Percentiles rank a stretch among this genome's conserved stretches.
Evolutionary conservation across 176 grass and related monocot species (phyloP).

Genomic region (Typha latifolia): DNA sequence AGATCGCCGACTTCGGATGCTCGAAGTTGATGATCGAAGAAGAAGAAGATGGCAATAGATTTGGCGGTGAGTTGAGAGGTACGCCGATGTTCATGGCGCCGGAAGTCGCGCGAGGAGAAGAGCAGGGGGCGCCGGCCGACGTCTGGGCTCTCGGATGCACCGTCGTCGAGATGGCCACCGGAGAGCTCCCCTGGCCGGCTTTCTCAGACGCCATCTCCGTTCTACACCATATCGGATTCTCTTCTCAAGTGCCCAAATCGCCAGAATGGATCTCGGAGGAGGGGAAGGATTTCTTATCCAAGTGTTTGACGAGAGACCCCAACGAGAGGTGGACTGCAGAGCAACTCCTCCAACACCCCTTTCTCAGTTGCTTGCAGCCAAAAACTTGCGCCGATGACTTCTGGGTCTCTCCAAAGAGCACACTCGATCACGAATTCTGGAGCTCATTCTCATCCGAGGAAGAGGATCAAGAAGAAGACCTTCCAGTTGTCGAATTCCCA

Average conservation of each 20-base stretch:
- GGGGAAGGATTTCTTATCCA: slow-evolving; percentile 35
- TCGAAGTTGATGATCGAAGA: slow-evolving; percentile 7
- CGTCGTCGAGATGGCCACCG: slow-evolving; percentile 29
- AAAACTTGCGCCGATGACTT: not conserved
- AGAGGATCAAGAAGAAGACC: not conserved
- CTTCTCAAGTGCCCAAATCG: slow-evolving; percentile 15
- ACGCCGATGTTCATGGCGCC: slow-evolving; percentile 92
- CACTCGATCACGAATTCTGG: slow-evolving; percentile 17
- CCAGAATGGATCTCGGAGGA: slow-evolving; percentile 29
- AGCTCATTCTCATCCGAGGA: not conserved
- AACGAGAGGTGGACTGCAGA: slow-evolving; percentile 22
- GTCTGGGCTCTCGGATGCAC: slow-evolving; percentile 36
- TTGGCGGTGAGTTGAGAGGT: slow-evolving; percentile 28
- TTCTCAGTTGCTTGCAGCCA: not conserved
- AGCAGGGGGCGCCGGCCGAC: slow-evolving; percentile 34
- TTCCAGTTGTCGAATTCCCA: not conserved
- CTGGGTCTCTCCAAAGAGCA: slow-evolving; percentile 10
- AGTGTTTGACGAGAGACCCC: slow-evolving; percentile 32
- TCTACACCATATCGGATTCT: slow-evolving; percentile 35
- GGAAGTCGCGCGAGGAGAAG: slow-evolving; percentile 70
- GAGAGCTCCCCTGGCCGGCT: slow-evolving; percentile 16
- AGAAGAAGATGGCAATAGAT: not conserved
- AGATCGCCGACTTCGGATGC: slow-evolving; percentile 75
- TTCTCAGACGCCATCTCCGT: slow-evolving; percentile 14
- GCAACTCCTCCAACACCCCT: slow-evolving; percentile 22